Evolutionary conservation across 257 asterid genomes (phyloP).

Genomic region (Solanum dulcamara): DNA sequence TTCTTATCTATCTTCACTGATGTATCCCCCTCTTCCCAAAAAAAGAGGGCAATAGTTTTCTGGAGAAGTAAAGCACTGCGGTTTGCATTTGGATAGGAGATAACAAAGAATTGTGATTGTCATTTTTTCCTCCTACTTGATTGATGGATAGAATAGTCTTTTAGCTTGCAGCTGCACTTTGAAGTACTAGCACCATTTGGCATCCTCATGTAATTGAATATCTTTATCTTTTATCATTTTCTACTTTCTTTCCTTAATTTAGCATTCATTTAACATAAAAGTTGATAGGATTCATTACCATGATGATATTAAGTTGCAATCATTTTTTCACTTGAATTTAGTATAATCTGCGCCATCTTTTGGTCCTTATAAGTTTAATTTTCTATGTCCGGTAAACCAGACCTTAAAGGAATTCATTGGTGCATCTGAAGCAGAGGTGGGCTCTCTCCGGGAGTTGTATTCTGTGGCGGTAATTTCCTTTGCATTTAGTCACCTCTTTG

Average conservation of each 20-base stretch:
- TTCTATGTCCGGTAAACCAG: conserved; percentile 28
- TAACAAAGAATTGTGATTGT: background rate
- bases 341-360: background rate
- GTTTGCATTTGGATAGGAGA: background rate
- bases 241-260: background rate
- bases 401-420: conserved; percentile 69
- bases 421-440: conserved; percentile 74
- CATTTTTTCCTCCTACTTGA: background rate
- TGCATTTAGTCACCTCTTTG: background rate
- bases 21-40: background rate
- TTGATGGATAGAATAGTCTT: background rate
- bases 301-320: background rate
- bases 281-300: background rate
- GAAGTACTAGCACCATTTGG: background rate
- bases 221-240: background rate
- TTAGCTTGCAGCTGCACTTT: background rate
- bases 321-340: background rate
- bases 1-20: background rate
- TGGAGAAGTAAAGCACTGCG: background rate
- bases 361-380: background rate
- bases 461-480: conserved; percentile 58
- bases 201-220: background rate
- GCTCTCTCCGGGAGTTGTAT: conserved; percentile 58
- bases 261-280: background rate
- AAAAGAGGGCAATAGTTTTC: background rate